Evolutionary conservation across 163 green algal species (phyloP), one percentile per base, ranked within the genome.

Genomic region (Chlamydomonas reinhardtii): DNA sequence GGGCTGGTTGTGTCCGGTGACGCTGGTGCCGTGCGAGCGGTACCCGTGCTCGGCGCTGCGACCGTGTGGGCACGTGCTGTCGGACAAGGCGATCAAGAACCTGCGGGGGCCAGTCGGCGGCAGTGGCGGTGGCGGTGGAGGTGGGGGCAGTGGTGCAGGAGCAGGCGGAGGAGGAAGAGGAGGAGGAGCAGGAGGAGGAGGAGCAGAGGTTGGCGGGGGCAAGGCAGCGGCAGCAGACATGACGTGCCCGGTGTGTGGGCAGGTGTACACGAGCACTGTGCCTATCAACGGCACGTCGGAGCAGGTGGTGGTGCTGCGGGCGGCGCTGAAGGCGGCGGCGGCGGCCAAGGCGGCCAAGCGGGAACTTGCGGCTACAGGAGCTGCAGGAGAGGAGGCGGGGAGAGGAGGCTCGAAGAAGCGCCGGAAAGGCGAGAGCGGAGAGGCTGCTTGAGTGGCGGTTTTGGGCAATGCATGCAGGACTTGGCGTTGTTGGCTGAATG

Each of bases 21-120:
- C 93, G 32, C 15, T 84, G 24, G 75, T 93, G 64, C 85, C 88
- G 14, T 94, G 89, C 76, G 52, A 82, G 39, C 69, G 79, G 29
- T 86, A 92, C 43, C 83, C 88, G 16, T 94, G 93, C 61, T 87
- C 62, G 15, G 93, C 93, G 43, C 76, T 96, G 61, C 68, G 76
- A 35, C 52, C 73, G 0, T 96, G 93, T 56, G 93, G 93, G 14
- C 93, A 96, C 87, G 86, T 94, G 2, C 19, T 96, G 2, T 91
- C 82, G 11, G 79, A 94, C 9, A 79, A 92, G 22, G 93, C 93
- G 6, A 69, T 95, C 0, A 48, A 35, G 6, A 86, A 89, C 65
- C 76, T 90, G 12, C 34, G 11, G 1, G 16, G 34, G 16, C 34
- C 35, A 6, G 72, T 8, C 39, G 39, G 9, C 20, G 72, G 37